phyloP scores from a whole-genome alignment of 305 asterid species.

The Rubia peregrina region DNA sequence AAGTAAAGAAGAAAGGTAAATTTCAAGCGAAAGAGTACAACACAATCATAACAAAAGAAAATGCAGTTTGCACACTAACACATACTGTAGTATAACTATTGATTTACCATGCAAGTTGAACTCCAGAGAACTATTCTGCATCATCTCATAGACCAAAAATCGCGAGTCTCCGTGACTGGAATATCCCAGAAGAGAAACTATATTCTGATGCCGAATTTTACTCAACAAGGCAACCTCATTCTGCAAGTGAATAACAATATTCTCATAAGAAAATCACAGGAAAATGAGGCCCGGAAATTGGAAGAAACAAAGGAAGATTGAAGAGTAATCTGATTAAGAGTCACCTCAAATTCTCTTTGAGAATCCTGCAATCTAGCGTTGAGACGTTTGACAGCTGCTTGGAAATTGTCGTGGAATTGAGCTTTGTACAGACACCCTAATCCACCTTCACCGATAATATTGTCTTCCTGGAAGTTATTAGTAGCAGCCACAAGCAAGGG shows the following conservation, averaged over 20 bases:
- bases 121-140: constrained; percentile 77
- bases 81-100: background rate
- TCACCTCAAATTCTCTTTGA: constrained; percentile 70
- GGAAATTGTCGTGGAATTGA: constrained; percentile 42
- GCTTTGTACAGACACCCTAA: constrained; percentile 68
- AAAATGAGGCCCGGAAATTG: background rate
- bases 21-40: background rate
- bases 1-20: constrained; percentile 4
- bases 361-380: constrained; percentile 46
- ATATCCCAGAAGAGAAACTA: constrained; percentile 73
- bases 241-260: constrained; percentile 37
- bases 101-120: constrained; percentile 68
- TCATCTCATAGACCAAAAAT: constrained; percentile 74
- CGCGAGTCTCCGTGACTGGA: constrained; percentile 57
- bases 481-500: constrained; percentile 67
- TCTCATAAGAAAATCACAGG: background rate
- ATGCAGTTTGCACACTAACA: background rate
- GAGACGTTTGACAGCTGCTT: constrained; percentile 66
- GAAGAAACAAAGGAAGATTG: background rate
- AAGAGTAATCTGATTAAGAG: background rate
- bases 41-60: background rate
- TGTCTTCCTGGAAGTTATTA: constrained; percentile 51
- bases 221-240: constrained; percentile 68
- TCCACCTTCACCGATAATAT: constrained; percentile 66
- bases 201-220: constrained; percentile 72